Percentiles rank a stretch among this genome's conserved stretches.
Conservation (phyloP, 1,284 basidiomycete genomes). For the Cystobasidium pallidum region DNA sequence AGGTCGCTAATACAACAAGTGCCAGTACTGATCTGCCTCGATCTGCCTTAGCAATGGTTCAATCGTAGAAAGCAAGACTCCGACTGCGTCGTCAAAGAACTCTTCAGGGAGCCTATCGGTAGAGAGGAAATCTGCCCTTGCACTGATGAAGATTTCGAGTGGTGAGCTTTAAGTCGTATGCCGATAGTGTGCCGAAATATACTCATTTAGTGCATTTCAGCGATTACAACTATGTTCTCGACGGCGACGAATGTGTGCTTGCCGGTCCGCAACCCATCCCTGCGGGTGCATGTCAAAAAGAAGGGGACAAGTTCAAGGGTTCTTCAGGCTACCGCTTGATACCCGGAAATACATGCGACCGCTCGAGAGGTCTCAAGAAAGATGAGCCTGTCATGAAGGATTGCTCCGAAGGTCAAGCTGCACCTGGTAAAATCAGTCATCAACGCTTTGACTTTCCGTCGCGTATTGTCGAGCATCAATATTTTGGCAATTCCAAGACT, state of each 20-base stretch:
- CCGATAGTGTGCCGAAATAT: neutral
- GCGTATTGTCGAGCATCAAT: constrained; percentile 75
- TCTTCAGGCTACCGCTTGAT: constrained; percentile 91
- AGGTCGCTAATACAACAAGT: constrained; percentile 15
- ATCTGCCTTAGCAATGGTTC: constrained; percentile 79
- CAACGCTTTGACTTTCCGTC: constrained; percentile 63
- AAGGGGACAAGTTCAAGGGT: constrained; percentile 72
- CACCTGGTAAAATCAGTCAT: constrained; percentile 44
- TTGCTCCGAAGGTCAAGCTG: constrained; percentile 59
- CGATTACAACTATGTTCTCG: constrained; percentile 83
- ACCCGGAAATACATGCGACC: constrained; percentile 85
- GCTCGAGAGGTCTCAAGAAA: constrained; percentile 64
- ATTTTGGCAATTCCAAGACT: constrained; percentile 79
- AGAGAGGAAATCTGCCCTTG: constrained; percentile 84
- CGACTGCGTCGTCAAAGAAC: constrained; percentile 88
- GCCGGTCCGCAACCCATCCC: constrained; percentile 84
- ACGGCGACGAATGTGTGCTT: constrained; percentile 70
- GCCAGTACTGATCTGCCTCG: neutral
- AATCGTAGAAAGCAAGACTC: constrained; percentile 78
- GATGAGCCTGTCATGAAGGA: constrained; percentile 72
- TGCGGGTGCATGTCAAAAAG: constrained; percentile 69
- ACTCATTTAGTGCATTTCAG: constrained; percentile 58
- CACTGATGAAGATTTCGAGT: constrained; percentile 87
- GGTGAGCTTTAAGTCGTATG: constrained; percentile 61
- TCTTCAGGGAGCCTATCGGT: constrained; percentile 81